Evolutionary conservation across 805 yeast species (phyloP).

Genomic region (Candida ascalaphidarum): DNA sequence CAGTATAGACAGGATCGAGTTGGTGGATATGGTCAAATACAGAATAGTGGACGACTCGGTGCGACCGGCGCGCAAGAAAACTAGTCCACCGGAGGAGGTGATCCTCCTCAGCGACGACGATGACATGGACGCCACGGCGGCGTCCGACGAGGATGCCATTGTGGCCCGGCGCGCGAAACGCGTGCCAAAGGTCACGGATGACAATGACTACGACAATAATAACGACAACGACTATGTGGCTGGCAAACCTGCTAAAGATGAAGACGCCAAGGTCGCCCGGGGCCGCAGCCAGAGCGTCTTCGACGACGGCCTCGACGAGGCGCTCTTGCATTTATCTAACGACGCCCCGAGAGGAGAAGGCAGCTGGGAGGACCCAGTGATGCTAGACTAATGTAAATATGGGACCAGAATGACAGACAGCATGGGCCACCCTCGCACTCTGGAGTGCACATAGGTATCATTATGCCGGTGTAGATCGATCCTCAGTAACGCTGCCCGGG

Average conservation of each 20-base stretch:
- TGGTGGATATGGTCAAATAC: conserved; percentile 24
- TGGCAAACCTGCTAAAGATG: neutral
- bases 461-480: too few species aligned
- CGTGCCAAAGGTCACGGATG: neutral
- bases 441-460: too few species aligned
- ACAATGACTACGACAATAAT: too few species aligned
- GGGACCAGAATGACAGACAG: too few species aligned
- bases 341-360: conserved; percentile 10
- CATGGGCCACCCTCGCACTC: too few species aligned
- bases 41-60: conserved; percentile 20
- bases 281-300: conserved; percentile 5
- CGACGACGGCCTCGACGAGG: conserved; percentile 24
- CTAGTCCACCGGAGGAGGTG: too few species aligned
- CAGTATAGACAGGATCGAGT: conserved; percentile 24
- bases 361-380: conserved; percentile 32
- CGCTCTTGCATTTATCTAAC: conserved; percentile 11
- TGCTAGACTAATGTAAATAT: conserved; percentile 26
- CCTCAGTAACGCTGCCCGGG: too few species aligned
- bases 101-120: conserved; percentile 25
- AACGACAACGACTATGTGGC: conserved; percentile 10
- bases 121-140: conserved; percentile 7
- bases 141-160: conserved; percentile 4
- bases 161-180: too few species aligned
- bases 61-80: conserved; percentile 2
- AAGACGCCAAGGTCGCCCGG: neutral